Percentiles rank a stretch among this genome's conserved stretches.
Conservation (phyloP, 331 rosid species). For the Quercus phellos region DNA sequence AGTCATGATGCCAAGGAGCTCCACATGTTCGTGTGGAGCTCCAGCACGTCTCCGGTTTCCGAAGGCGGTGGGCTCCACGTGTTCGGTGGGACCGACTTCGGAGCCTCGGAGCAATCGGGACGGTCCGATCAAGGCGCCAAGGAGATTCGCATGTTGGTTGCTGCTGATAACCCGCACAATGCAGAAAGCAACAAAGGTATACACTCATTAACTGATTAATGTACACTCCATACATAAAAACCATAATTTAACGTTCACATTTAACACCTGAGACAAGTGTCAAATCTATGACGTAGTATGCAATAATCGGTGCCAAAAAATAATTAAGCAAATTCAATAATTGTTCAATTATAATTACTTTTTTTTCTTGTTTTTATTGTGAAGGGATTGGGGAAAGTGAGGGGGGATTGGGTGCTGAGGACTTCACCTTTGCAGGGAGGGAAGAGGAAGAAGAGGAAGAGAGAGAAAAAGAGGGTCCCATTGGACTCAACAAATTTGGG, state of each 20-base stretch:
- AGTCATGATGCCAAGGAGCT: slow-evolving; percentile 58
- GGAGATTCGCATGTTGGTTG: slow-evolving; percentile 87
- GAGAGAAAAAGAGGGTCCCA: slow-evolving; percentile 48
- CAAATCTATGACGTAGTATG: no score
- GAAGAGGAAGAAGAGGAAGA: slow-evolving; percentile 46
- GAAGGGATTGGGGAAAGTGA: slow-evolving; percentile 41
- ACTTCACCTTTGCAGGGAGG: slow-evolving; percentile 48
- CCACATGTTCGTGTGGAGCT: slow-evolving; percentile 67
- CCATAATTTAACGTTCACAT: no score
- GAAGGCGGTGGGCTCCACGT: slow-evolving; percentile 64
- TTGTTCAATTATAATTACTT: not conserved
- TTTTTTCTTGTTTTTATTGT: not conserved
- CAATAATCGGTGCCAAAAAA: not conserved
- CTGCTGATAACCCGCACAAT: slow-evolving; percentile 68
- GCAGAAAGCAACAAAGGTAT: slow-evolving; percentile 70
- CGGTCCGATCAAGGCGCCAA: slow-evolving; percentile 88
- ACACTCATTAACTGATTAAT: no score
- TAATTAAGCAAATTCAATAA: not conserved
- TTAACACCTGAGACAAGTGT: no score
- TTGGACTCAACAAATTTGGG: slow-evolving; percentile 59
- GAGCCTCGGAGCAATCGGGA: slow-evolving; percentile 59
- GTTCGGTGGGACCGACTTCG: slow-evolving; percentile 50
- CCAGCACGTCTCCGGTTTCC: slow-evolving; percentile 50
- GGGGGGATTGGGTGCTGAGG: slow-evolving; percentile 42
- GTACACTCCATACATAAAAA: no score